Base-by-base conservation (phyloP, 129 eudicot species). In the Pittosporum tobira region DNA sequence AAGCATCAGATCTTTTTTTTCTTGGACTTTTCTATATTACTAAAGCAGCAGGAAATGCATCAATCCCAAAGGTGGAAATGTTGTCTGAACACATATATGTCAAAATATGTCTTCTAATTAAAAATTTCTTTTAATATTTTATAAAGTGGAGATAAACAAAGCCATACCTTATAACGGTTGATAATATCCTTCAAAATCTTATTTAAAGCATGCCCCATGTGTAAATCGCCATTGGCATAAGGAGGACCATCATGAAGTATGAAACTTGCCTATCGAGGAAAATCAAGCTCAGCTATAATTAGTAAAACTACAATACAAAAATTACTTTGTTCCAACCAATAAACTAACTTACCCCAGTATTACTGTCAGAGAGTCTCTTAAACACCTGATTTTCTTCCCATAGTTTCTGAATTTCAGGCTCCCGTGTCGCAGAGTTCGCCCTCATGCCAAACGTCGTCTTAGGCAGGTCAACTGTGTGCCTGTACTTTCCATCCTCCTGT, bases 161-260 rank as follows among this genome's bases (percentile, higher is more conserved):
- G 22, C 14, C 27, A 62, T 67, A 87, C 99, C 99, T 93, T 87
- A 60, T 93, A 93, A 9, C 94, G 87, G 69, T 93, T 93, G 54
- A 93, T 93, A 26, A 93, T 93, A 68, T 93, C 99, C 75, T 93
- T 93, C 68, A 93, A 72, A 59, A 93, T 87, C 77, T 93, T 93
- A 76, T 93, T 93, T 30, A 93, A 61, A 28, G 99, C 99, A 93
- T 93, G 99, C 20, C 99, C 99, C 66, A 93, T 93, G 76, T 93
- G 99, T 61, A 93, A 73, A 75, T 93, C 99, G 53, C 99, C 99
- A 74, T 93, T 93, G 62, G 99, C 99, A 79, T 93, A 93, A 50
- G 99, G 99, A 72, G 99, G 99, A 8, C 99, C 99, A 76, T 93
- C 99, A 65, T 93, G 99, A 66, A 93, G 90, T 48, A 84, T 61